Percentiles rank a stretch among this genome's conserved stretches.
These are phyloP conservation scores for Russula sp. DNA, from an alignment of 768 basidiomycete genomes.

Conservation along the genomic window DNA sequence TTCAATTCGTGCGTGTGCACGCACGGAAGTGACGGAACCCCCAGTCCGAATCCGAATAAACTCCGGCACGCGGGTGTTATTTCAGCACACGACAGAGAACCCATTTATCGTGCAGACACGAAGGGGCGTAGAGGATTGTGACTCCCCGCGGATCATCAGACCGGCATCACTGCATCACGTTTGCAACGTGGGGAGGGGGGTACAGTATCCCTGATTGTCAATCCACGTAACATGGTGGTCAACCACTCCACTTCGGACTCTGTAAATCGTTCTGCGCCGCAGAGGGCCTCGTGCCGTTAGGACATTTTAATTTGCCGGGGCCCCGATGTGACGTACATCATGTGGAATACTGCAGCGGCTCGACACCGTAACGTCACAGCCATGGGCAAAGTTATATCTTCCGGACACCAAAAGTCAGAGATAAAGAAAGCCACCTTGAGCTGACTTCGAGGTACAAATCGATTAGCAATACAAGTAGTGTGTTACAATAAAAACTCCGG, in stretches of 20 bases:
- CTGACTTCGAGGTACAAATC: slow-evolving; percentile 21
- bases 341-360: too few species aligned
- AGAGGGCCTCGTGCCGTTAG: neutral
- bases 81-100: too few species aligned
- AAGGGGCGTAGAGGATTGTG: too few species aligned
- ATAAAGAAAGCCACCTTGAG: neutral
- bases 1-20: too few species aligned
- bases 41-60: too few species aligned
- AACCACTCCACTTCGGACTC: neutral
- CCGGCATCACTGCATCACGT: too few species aligned
- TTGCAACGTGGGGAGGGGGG: neutral
- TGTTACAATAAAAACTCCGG: slow-evolving; percentile 22
- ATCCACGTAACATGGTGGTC: too few species aligned
- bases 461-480: slow-evolving; percentile 26
- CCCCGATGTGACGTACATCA: neutral
- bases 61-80: too few species aligned
- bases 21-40: too few species aligned
- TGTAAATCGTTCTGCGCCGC: neutral
- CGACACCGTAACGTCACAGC: neutral
- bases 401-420: neutral
- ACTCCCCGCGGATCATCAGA: too few species aligned
- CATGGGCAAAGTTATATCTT: neutral
- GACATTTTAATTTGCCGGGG: neutral
- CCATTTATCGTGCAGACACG: too few species aligned
- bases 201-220: too few species aligned